phyloP scores from a whole-genome alignment of 805 yeast genomes.

The Kregervanrija pseudodelftensis region DNA sequence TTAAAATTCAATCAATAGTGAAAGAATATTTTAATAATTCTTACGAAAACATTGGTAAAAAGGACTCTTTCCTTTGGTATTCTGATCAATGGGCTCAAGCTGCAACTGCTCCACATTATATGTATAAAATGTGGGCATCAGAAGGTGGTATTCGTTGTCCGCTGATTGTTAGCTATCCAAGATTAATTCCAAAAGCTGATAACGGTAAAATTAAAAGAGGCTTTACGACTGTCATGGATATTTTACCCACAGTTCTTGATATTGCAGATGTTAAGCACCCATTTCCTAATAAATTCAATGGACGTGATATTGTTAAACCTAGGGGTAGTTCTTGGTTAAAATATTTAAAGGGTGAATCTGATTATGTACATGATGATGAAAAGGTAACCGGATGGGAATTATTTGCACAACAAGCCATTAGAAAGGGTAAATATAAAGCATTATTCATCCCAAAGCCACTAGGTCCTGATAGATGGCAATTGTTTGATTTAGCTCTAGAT shows the following conservation, averaged over 20 bases:
- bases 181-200: conserved; percentile 14
- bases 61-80: conserved; percentile 43
- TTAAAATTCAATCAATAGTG: conserved; percentile 23
- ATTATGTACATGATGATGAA: conserved; percentile 33
- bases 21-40: conserved; percentile 34
- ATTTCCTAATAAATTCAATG: conserved; percentile 29
- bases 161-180: conserved; percentile 39
- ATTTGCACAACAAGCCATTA: conserved; percentile 49
- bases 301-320: conserved; percentile 36
- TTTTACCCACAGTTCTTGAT: conserved; percentile 48
- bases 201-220: conserved; percentile 29
- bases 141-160: conserved; percentile 61
- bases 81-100: conserved; percentile 59
- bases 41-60: conserved; percentile 40
- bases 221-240: conserved; percentile 54
- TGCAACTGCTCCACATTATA: conserved; percentile 48
- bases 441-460: conserved; percentile 41
- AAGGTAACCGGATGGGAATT: conserved; percentile 51
- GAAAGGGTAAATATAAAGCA: conserved; percentile 44
- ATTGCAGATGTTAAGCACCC: conserved; percentile 41
- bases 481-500: conserved; percentile 30
- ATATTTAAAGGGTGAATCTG: conserved; percentile 26
- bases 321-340: conserved; percentile 41
- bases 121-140: conserved; percentile 50
- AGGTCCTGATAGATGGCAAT: conserved; percentile 44